These are phyloP conservation scores for Wickerhamiella dianesei DNA, from an alignment of 805 yeast genomes.

Conservation along the genomic window DNA sequence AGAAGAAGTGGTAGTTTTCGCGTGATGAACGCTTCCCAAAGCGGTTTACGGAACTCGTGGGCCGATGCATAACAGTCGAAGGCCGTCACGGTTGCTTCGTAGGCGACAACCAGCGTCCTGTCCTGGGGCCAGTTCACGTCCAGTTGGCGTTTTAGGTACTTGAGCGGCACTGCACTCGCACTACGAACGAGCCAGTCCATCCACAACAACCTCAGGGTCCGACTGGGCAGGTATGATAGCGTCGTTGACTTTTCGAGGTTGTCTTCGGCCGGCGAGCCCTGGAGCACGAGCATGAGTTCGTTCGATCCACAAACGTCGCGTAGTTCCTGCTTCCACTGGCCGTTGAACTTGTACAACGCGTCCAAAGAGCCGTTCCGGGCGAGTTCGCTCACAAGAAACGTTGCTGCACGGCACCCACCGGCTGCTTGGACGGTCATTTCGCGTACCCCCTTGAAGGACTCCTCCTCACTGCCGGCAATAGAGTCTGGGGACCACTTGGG, in stretches of 20 bases:
- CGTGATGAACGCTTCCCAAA: conserved; percentile 35
- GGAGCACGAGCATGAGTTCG: background rate
- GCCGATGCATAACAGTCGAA: conserved; percentile 32
- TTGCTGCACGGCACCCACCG: background rate
- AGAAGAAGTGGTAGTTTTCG: conserved; percentile 37
- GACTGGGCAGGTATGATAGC: conserved; percentile 4
- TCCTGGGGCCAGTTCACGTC: conserved; percentile 20
- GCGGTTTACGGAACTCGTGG: conserved; percentile 26
- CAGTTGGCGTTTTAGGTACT: conserved; percentile 8
- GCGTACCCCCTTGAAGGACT: background rate
- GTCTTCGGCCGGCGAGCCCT: too few relatives aligned
- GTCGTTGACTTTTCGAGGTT: too few relatives aligned
- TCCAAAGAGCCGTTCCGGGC: background rate
- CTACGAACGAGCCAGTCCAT: conserved; percentile 16
- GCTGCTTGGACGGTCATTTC: background rate
- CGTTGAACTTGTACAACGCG: background rate
- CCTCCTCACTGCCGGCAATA: background rate
- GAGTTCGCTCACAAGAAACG: background rate
- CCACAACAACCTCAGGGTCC: conserved; percentile 17
- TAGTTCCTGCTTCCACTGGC: background rate
- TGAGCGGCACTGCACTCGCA: conserved; percentile 7
- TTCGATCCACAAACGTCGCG: background rate
- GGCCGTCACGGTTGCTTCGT: conserved; percentile 32
- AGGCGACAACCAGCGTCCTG: conserved; percentile 18
- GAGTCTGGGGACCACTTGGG: conserved; percentile 2